phyloP scores from a whole-genome alignment of 805 yeast species.

The Cyberlindnera meyerae region DNA sequence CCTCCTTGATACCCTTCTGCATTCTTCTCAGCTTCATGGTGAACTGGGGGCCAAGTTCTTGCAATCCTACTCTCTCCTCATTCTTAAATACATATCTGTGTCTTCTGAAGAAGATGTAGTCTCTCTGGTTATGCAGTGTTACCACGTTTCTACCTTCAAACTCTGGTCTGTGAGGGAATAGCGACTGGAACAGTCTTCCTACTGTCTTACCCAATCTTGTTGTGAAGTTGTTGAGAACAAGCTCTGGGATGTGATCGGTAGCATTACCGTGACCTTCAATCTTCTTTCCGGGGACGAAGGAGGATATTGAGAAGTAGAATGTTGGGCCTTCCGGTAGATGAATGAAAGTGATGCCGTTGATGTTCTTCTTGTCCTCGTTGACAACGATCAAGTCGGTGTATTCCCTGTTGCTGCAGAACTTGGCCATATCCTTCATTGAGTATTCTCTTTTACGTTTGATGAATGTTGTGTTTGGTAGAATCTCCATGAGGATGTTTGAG shows the following conservation, averaged over 20 bases:
- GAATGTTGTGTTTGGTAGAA: slow-evolving; percentile 81
- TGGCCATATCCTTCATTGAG: slow-evolving; percentile 81
- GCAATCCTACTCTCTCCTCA: slow-evolving; percentile 90
- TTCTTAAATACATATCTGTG: slow-evolving; percentile 87
- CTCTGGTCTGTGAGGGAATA: slow-evolving; percentile 92
- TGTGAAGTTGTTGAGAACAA: slow-evolving; percentile 85
- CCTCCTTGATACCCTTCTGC: slow-evolving; percentile 89
- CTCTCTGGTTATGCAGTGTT: slow-evolving; percentile 94
- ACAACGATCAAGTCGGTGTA: slow-evolving; percentile 85
- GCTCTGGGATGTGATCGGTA: slow-evolving; percentile 87
- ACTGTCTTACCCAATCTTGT: slow-evolving; percentile 92
- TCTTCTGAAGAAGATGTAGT: slow-evolving; percentile 89
- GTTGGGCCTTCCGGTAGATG: slow-evolving; percentile 96
- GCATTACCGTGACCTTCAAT: slow-evolving; percentile 88
- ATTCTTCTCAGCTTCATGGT: slow-evolving; percentile 83
- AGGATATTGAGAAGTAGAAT: slow-evolving; percentile 80
- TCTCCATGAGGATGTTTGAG: slow-evolving; percentile 78
- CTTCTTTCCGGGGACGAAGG: slow-evolving; percentile 67
- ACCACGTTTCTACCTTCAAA: slow-evolving; percentile 94
- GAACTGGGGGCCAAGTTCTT: slow-evolving; percentile 95
- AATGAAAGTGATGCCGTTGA: slow-evolving; percentile 87
- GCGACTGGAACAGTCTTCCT: slow-evolving; percentile 84
- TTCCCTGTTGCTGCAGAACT: slow-evolving; percentile 73
- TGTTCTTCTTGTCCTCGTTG: slow-evolving; percentile 90
- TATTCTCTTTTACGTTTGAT: slow-evolving; percentile 84